Percentiles rank a stretch among this genome's conserved stretches.
Evolutionary conservation across 164 flowering plant species (phyloP).

Genomic region (Sextonia rubra): DNA sequence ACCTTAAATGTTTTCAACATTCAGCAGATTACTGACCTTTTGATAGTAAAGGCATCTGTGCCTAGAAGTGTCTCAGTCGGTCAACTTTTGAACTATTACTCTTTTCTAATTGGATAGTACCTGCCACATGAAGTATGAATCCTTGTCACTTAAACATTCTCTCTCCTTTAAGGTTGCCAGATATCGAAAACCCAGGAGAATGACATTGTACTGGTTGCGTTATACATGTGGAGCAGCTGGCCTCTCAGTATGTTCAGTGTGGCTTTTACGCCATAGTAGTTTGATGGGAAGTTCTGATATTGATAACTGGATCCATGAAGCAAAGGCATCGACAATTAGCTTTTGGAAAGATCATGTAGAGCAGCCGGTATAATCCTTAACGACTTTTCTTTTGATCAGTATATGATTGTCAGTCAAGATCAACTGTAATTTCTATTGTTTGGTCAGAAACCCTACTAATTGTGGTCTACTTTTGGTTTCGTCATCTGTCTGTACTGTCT

Average conservation of each 20-base stretch:
- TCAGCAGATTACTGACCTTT: too few species aligned
- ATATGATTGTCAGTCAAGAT: not conserved
- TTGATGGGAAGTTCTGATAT: slow-evolving; percentile 93
- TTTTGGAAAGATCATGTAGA: slow-evolving; percentile 94
- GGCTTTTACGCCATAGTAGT: slow-evolving; percentile 87
- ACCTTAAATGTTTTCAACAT: too few species aligned
- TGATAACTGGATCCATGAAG: slow-evolving; percentile 89
- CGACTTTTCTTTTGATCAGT: not conserved
- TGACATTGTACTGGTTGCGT: slow-evolving; percentile 66
- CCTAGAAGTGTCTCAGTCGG: too few species aligned
- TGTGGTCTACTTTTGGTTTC: not conserved
- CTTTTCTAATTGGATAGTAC: not conserved
- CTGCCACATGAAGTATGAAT: not conserved
- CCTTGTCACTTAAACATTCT: not conserved
- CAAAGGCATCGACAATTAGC: slow-evolving; percentile 57
- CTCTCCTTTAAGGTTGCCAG: slow-evolving; percentile 46
- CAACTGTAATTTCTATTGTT: not conserved
- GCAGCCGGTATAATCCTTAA: slow-evolving; percentile 60
- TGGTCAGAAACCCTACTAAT: not conserved
- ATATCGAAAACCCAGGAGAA: slow-evolving; percentile 66
- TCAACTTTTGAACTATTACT: too few species aligned
- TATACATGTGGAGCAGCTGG: slow-evolving; percentile 92
- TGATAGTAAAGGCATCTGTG: too few species aligned
- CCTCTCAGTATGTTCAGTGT: slow-evolving; percentile 69
- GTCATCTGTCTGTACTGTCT: too few species aligned